Percentiles rank a stretch among this genome's conserved stretches.
These are phyloP conservation scores for Scorias spongiosa DNA, from an alignment of 2,329 filamentous ascomycete genomes.

Conservation along the genomic window DNA sequence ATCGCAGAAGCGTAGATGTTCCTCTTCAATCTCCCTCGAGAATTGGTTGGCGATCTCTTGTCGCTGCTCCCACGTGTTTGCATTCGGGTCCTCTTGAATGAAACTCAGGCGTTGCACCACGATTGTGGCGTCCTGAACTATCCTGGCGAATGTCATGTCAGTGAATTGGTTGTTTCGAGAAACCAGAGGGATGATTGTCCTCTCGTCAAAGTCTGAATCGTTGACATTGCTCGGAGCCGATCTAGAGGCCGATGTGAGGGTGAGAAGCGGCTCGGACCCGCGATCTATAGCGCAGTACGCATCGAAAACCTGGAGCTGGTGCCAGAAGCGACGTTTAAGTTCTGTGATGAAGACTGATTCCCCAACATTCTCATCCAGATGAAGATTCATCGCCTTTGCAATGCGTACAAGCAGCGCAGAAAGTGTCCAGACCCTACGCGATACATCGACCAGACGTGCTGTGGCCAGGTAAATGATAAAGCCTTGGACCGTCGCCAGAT, in stretches of 20 bases:
- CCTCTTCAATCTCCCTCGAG: constrained; percentile 8
- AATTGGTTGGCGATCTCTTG: constrained; percentile 15
- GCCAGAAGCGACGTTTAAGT: constrained; percentile 19
- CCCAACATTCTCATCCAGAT: constrained; percentile 12
- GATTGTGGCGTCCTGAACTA: constrained; percentile 2
- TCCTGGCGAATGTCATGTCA: constrained; percentile 14
- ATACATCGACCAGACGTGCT: constrained; percentile 11
- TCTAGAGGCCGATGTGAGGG: constrained; percentile 10
- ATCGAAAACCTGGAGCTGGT: constrained; percentile 17
- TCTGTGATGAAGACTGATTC: constrained; percentile 14
- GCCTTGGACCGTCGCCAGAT: constrained; percentile 18
- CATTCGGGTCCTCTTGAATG: constrained; percentile 6
- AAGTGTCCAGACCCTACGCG: constrained; percentile 18
- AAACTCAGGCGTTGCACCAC: constrained; percentile 6
- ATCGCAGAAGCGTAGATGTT: constrained; percentile 14
- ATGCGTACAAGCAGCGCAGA: constrained; percentile 17
- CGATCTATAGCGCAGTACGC: constrained; percentile 16
- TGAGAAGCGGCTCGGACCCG: constrained; percentile 15
- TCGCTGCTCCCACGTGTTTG: constrained; percentile 15
- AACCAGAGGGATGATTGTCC: constrained; percentile 5
- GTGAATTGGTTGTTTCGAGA: constrained; percentile 11
- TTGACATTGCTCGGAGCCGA: constrained; percentile 16
- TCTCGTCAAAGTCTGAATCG: constrained; percentile 16
- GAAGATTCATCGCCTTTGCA: constrained; percentile 17
- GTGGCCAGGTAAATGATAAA: constrained; percentile 14